phyloP scores from a whole-genome alignment of 179 eudicot genomes.

The Beta macrorhiza region DNA sequence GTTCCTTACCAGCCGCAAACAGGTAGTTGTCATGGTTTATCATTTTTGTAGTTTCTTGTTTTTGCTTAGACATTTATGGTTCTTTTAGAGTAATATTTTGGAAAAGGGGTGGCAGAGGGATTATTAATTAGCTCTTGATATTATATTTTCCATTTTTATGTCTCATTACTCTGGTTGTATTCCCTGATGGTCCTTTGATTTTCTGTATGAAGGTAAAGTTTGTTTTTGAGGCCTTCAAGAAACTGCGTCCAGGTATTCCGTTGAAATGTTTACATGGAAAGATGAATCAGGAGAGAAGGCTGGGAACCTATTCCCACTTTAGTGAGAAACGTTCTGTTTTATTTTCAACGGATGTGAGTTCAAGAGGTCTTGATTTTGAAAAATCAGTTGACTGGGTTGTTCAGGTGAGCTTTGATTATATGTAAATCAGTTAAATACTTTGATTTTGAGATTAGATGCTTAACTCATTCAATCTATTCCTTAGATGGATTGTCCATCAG shows the following conservation, averaged over 20 bases:
- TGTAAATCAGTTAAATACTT: not conserved
- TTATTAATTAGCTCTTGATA: not conserved
- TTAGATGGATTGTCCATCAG: slow-evolving; percentile 93
- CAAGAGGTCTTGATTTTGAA: slow-evolving; percentile 91
- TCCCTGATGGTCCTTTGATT: slow-evolving; percentile 13
- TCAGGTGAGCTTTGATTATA: slow-evolving; percentile 52
- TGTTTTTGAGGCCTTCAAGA: slow-evolving; percentile 77
- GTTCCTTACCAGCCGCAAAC: slow-evolving; percentile 86
- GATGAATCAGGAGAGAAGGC: slow-evolving; percentile 84
- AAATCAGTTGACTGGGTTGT: slow-evolving; percentile 95
- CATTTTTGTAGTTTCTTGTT: not conserved
- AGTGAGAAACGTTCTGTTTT: slow-evolving; percentile 67
- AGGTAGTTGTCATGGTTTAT: slow-evolving; percentile 40
- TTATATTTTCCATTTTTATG: not conserved
- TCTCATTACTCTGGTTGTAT: not conserved
- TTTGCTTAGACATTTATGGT: not conserved
- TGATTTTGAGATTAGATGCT: not conserved
- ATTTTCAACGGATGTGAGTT: slow-evolving; percentile 80
- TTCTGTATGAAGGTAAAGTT: slow-evolving; percentile 57
- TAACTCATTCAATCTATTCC: slow-evolving; percentile 18
- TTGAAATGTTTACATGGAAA: slow-evolving; percentile 86
- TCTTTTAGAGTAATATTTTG: not conserved
- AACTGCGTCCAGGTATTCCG: slow-evolving; percentile 87
- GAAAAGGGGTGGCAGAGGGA: not conserved
- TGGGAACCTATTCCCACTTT: slow-evolving; percentile 76